Conservation (phyloP, 768 basidiomycete species). For the Pleurotus giganteus region DNA sequence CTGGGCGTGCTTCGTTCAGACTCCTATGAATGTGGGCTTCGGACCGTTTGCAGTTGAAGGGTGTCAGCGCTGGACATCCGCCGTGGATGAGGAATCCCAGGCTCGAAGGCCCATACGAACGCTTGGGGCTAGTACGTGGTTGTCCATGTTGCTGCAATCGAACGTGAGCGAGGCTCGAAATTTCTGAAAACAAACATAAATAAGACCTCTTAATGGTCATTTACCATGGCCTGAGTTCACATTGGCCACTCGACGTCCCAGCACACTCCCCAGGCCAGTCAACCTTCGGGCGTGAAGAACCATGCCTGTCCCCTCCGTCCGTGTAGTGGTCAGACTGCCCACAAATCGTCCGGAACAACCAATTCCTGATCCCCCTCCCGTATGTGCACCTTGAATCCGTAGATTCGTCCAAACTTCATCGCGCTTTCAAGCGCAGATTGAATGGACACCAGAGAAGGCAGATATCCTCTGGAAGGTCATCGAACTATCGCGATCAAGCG, state of each 20-base stretch:
- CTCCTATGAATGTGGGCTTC: no score
- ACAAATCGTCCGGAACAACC: conserved; percentile 75
- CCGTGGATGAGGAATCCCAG: no score
- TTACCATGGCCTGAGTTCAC: neutral
- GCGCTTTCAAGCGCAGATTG: conserved; percentile 50
- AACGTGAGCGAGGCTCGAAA: neutral
- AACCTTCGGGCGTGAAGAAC: neutral
- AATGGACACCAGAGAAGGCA: conserved; percentile 84
- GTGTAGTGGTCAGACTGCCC: conserved; percentile 79
- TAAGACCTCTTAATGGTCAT: neutral
- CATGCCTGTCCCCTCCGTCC: conserved; percentile 41
- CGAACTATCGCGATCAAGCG: conserved; percentile 68
- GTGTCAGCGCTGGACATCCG: no score
- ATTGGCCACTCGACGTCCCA: neutral
- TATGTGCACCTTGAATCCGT: conserved; percentile 33
- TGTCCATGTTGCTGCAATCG: no score
- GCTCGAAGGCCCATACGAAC: no score
- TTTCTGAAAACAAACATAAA: neutral
- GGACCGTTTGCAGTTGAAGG: no score
- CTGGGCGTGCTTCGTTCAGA: no score
- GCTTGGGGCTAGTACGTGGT: no score
- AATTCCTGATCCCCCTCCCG: conserved; percentile 62
- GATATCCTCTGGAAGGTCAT: conserved; percentile 87
- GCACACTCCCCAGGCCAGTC: neutral
- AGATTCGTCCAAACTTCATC: conserved; percentile 1